A percentile compares a stretch with the other conserved stretches of the same genome.
phyloP scores from a whole-genome alignment of 345 rosid species.

The Pelargonium nanum region DNA sequence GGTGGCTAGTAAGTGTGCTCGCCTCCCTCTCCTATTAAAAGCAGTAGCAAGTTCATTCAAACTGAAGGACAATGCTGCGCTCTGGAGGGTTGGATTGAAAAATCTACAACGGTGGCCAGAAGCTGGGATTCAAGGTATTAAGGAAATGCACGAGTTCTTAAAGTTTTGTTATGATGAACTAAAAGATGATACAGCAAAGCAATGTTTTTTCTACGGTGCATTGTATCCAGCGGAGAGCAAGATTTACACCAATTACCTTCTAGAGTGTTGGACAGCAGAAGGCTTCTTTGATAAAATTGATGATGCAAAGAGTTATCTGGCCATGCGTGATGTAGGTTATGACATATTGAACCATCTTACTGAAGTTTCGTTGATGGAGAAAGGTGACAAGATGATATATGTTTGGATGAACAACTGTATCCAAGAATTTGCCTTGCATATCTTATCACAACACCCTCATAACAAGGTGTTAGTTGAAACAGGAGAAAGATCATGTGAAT shows the following conservation, averaged over 20 bases:
- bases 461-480: conserved; percentile 5
- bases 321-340: conserved; percentile 10
- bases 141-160: conserved; percentile 9
- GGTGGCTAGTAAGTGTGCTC: conserved; percentile 11
- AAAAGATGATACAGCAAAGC: conserved; percentile 13
- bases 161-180: conserved; percentile 12
- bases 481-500: conserved; percentile 4
- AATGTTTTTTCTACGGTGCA: conserved; percentile 18
- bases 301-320: conserved; percentile 6
- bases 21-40: conserved; percentile 13
- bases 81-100: conserved; percentile 9
- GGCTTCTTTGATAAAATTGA: conserved; percentile 3
- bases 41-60: conserved; percentile 16
- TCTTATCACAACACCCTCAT: conserved; percentile 9
- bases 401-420: conserved; percentile 13
- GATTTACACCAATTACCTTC: conserved; percentile 11
- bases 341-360: conserved; percentile 11
- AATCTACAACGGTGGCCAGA: conserved; percentile 8
- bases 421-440: conserved; percentile 13
- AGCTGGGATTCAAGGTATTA: conserved; percentile 5
- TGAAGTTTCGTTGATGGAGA: conserved; percentile 16
- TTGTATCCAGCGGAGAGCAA: conserved; percentile 14
- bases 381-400: conserved; percentile 8
- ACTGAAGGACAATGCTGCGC: background rate
- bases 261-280: conserved; percentile 17